Evolutionary conservation across 2,329 filamentous ascomycete species (phyloP).

Genomic region (Aspergillus tanneri): DNA sequence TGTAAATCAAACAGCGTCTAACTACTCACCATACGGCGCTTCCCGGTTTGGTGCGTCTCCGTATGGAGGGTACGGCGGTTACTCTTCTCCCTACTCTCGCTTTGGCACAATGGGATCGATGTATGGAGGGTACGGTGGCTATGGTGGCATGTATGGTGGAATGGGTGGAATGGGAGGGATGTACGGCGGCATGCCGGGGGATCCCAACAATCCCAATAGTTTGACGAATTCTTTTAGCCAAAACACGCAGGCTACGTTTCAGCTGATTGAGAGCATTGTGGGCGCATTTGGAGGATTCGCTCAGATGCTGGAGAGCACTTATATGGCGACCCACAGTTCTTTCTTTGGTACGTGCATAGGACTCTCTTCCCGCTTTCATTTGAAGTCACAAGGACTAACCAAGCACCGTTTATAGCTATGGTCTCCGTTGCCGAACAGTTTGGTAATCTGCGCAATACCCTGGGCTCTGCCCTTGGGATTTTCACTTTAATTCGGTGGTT

Average conservation of each 20-base stretch:
- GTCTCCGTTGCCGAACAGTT: conserved; percentile 98
- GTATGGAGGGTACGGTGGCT: conserved; percentile 41
- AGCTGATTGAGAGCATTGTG: conserved; percentile 96
- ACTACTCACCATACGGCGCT: conserved; percentile 67
- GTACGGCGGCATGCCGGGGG: conserved; percentile 54
- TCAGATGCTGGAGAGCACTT: conserved; percentile 99
- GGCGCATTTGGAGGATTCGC: conserved; percentile 96
- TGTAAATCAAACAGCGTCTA: conserved; percentile 84
- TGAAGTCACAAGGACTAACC: conserved; percentile 7
- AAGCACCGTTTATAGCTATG: conserved; percentile 65
- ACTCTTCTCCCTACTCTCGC: conserved; percentile 58
- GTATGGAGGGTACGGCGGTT: conserved; percentile 51
- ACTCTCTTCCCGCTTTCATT: not conserved
- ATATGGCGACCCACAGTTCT: conserved; percentile 98
- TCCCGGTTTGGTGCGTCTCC: conserved; percentile 57
- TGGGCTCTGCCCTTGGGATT: conserved; percentile 90
- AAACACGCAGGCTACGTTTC: conserved; percentile 93
- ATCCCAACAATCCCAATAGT: conserved; percentile 87
- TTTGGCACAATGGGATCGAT: conserved; percentile 50
- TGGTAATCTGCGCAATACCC: conserved; percentile 84
- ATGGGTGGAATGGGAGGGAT: too few species aligned
- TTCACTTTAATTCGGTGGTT: conserved; percentile 96
- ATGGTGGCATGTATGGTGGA: conserved; percentile 49
- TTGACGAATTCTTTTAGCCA: conserved; percentile 94
- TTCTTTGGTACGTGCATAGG: conserved; percentile 77